These are phyloP conservation scores for Acidomyces sp. DNA, from an alignment of 495 filamentous ascomycete species.

Conservation along the genomic window DNA sequence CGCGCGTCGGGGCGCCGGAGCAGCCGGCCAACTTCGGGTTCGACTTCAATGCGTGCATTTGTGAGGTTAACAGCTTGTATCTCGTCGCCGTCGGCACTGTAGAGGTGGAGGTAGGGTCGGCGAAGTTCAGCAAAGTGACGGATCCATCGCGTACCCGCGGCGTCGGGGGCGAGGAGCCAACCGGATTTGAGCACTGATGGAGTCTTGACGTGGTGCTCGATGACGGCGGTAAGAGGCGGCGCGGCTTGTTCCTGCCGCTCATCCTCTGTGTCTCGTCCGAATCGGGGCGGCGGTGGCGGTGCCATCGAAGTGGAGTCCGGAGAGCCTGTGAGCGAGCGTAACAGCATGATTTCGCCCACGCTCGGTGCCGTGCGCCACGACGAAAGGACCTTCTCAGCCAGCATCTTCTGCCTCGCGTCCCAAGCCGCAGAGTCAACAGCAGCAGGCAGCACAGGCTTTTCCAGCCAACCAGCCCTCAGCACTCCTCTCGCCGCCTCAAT, in stretches of 20 bases:
- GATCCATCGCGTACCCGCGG: slow-evolving; percentile 65
- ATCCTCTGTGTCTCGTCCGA: slow-evolving; percentile 26
- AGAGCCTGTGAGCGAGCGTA: slow-evolving; percentile 61
- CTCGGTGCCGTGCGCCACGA: slow-evolving; percentile 66
- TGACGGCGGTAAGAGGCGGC: slow-evolving; percentile 50
- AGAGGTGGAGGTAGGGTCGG: slow-evolving; percentile 81
- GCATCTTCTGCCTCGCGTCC: slow-evolving; percentile 24
- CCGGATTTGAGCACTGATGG: slow-evolving; percentile 65
- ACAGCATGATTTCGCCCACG: slow-evolving; percentile 55
- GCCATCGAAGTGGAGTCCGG: slow-evolving; percentile 33
- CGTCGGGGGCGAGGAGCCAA: slow-evolving; percentile 66
- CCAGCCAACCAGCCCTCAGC: slow-evolving; percentile 32
- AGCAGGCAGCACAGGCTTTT: slow-evolving; percentile 6
- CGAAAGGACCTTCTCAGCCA: slow-evolving; percentile 58
- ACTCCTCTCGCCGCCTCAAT: slow-evolving; percentile 65
- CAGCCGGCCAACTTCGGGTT: slow-evolving; percentile 71
- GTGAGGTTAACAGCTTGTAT: slow-evolving; percentile 74
- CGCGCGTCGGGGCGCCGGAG: slow-evolving; percentile 37
- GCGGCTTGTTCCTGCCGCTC: slow-evolving; percentile 10
- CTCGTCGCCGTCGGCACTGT: slow-evolving; percentile 78
- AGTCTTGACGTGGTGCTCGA: slow-evolving; percentile 52
- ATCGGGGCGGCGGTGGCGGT: slow-evolving; percentile 2
- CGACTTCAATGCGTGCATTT: slow-evolving; percentile 73
- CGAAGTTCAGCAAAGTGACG: slow-evolving; percentile 88
- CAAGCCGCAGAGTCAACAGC: slow-evolving; percentile 5